Evolutionary conservation across 2,329 filamentous ascomycete species (phyloP), one percentile per base, ranked within the genome.

Genomic region (Cladosporium austrohemisphaericum): DNA sequence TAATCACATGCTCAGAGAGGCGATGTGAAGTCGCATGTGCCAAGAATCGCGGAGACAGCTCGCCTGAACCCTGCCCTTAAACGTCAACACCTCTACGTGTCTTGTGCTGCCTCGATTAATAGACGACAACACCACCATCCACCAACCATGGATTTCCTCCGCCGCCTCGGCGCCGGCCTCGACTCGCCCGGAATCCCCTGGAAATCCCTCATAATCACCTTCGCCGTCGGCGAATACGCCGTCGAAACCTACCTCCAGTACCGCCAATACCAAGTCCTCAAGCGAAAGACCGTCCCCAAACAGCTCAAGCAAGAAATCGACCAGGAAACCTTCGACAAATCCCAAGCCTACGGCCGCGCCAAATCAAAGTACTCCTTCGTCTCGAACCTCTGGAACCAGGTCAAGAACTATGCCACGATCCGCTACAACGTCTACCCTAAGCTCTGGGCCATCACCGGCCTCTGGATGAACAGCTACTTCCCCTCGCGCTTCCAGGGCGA

Each of bases 131-230:
- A 26, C 25, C 23, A 13, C 9, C 23, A 38, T 25, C 16, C 16
- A 5, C n/a, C 40, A 20, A 52, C 41, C 50, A 68, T 68, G 65
- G 65, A 68, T 50, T 53, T 66, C 51, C 55, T 68, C 36, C 63
- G 81, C 76, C 75, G 80, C 75, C 83, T 97, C 60, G 88, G 89
- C 66, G 82, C 81, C 69, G 84, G 86, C 70, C 85, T 97, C 63
- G 93, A 98, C 76, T 83, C 88, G 65, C 91, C 92, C 51, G 77
- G 88, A 65, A 95, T 97, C 75, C 92, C 93, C 49, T 98, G 93
- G 93, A 98, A 96, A 81, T 86, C 83, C 68, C 83, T 98, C 62
- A 91, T 98, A 63, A 80, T 97, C 60, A 88, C 90, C 63, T 98
- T 98, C 75, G 95, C 90, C 23, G 69, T 97, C 61, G 89, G 86